phyloP scores from a whole-genome alignment of 768 basidiomycete species.

The Coprinopsis strossmayeri region DNA sequence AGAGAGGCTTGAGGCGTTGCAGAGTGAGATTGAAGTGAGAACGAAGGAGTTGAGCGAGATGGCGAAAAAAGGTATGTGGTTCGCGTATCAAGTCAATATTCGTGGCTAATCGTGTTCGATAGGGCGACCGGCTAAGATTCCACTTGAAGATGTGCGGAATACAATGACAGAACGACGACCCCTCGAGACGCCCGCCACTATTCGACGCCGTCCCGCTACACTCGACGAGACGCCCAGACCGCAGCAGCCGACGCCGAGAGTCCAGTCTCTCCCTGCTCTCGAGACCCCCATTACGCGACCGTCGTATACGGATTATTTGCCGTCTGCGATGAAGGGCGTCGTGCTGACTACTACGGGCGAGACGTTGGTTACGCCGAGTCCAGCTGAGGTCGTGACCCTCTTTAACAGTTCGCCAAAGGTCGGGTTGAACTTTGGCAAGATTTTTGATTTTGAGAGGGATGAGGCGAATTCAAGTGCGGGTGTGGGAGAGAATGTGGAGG shows the following conservation, averaged over 20 bases:
- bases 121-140: too few species aligned
- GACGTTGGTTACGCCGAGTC: constrained; percentile 62
- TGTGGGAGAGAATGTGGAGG: constrained; percentile 15
- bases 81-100: not conserved
- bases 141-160: too few species aligned
- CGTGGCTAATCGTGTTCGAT: not conserved
- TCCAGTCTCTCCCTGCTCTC: constrained; percentile 24
- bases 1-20: constrained; percentile 31
- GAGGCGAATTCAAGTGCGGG: constrained; percentile 14
- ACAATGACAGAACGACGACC: too few species aligned
- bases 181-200: not conserved
- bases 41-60: too few species aligned
- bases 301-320: constrained; percentile 25
- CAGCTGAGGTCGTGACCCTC: constrained; percentile 56
- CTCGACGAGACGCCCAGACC: constrained; percentile 10
- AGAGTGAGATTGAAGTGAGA: constrained; percentile 7
- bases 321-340: constrained; percentile 70
- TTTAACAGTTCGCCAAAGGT: constrained; percentile 67
- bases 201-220: constrained; percentile 12
- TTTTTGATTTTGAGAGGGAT: constrained; percentile 61
- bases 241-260: constrained; percentile 15
- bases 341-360: constrained; percentile 77
- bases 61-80: not conserved
- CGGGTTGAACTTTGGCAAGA: constrained; percentile 69
- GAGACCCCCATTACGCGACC: constrained; percentile 49